phyloP scores from a whole-genome alignment of 306 rosid genomes.

The Psophocarpus tetragonolobus region DNA sequence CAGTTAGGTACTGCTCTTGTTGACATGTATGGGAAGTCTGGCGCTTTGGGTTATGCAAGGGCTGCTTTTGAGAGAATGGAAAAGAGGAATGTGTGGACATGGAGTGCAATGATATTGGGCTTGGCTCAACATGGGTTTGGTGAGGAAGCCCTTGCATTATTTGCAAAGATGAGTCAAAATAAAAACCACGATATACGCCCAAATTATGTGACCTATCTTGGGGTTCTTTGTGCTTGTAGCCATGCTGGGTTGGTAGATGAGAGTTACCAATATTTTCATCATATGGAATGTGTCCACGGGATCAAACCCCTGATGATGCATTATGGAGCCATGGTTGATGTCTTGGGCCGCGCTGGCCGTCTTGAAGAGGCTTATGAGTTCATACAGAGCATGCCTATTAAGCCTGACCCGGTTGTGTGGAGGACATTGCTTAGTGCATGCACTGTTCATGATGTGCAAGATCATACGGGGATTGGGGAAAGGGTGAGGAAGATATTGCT shows the following conservation, averaged over 20 bases:
- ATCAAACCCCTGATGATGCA: constrained; percentile 76
- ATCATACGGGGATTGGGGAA: constrained; percentile 52
- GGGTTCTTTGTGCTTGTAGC: constrained; percentile 90
- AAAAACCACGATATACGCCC: constrained; percentile 46
- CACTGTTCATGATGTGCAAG: constrained; percentile 49
- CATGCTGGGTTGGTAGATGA: constrained; percentile 76
- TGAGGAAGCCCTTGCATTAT: constrained; percentile 67
- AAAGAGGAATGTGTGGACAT: constrained; percentile 82
- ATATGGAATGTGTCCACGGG: constrained; percentile 66
- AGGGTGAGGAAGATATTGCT: constrained; percentile 69
- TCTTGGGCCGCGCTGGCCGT: constrained; percentile 72
- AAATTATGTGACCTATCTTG: constrained; percentile 79
- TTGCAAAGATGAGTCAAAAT: constrained; percentile 43
- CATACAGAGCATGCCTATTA: constrained; percentile 62
- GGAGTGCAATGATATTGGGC: constrained; percentile 94
- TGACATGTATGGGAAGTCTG: constrained; percentile 88
- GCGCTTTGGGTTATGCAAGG: constrained; percentile 59
- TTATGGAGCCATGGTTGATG: constrained; percentile 86
- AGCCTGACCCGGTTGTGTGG: constrained; percentile 74
- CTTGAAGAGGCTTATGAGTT: constrained; percentile 72
- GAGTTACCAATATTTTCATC: constrained; percentile 60
- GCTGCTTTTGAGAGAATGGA: constrained; percentile 59
- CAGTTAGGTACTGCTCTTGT: constrained; percentile 82
- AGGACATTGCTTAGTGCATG: constrained; percentile 86
- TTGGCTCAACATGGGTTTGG: constrained; percentile 88